Evolutionary conservation across 345 rosid genomes (phyloP).

Genomic region (Alliaria petiolata): DNA sequence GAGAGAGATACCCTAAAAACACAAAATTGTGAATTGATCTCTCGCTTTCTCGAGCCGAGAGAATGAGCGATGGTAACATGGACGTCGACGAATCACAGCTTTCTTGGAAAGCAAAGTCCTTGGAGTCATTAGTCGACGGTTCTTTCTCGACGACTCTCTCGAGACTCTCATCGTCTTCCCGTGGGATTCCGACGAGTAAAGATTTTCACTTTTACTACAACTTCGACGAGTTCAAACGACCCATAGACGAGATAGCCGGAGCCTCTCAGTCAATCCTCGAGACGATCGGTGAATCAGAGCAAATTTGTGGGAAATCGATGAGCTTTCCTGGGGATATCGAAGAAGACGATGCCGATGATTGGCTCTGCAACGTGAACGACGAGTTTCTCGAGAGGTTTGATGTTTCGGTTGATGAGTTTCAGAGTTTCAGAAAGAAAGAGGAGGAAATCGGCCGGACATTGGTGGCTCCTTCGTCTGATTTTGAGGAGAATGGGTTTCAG

Average conservation of each 20-base stretch:
- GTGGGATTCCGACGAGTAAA: slow-evolving; percentile 52
- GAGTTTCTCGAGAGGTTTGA: slow-evolving; percentile 67
- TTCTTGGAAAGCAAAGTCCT: slow-evolving; percentile 28
- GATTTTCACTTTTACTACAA: slow-evolving; percentile 88
- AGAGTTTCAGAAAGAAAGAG: slow-evolving; percentile 39
- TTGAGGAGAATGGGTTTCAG: slow-evolving; percentile 55
- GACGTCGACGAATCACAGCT: slow-evolving; percentile 32
- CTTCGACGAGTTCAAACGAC: slow-evolving; percentile 67
- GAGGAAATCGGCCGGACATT: slow-evolving; percentile 42
- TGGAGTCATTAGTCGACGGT: slow-evolving; percentile 36
- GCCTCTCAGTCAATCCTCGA: slow-evolving; percentile 51
- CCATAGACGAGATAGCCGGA: slow-evolving; percentile 41
- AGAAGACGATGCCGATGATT: slow-evolving; percentile 58
- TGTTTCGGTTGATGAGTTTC: slow-evolving; percentile 50
- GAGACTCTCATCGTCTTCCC: slow-evolving; percentile 55
- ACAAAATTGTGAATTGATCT: neutral
- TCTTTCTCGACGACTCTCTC: slow-evolving; percentile 51
- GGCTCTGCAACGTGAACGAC: slow-evolving; percentile 70
- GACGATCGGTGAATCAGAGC: slow-evolving; percentile 50
- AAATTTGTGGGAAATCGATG: slow-evolving; percentile 30
- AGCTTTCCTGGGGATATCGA: slow-evolving; percentile 44
- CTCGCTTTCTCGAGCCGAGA: neutral
- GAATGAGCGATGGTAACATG: slow-evolving; percentile 24
- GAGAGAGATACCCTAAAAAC: neutral
- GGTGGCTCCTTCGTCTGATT: neutral